A percentile compares a stretch with the other conserved stretches of the same genome.
Evolutionary conservation across 192 early-diverging fungal species (phyloP).

Genomic region (Phlyctochytrium arcticum): DNA sequence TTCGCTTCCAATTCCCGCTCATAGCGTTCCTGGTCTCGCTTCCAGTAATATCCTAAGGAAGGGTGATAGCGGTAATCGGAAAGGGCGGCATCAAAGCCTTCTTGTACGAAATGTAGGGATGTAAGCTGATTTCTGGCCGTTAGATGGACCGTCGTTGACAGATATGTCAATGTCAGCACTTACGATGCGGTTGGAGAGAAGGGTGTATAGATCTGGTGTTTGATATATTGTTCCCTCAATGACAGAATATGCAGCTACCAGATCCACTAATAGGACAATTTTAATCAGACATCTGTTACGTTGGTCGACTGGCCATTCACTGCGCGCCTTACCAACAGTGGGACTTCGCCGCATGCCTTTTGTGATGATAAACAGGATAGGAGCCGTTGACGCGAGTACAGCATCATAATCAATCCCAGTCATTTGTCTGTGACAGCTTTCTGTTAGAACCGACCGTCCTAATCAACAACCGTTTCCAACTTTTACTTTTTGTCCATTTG

Average conservation of each 20-base stretch:
- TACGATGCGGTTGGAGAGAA: constrained; percentile 43
- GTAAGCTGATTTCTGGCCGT: constrained; percentile 23
- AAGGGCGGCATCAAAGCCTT: constrained; percentile 21
- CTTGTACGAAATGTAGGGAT: constrained; percentile 34
- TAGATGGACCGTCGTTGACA: neutral
- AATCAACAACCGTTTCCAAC: too few species aligned
- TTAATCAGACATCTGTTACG: constrained; percentile 8
- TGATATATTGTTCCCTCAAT: constrained; percentile 53
- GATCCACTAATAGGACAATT: constrained; percentile 28
- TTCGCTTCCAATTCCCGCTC: neutral
- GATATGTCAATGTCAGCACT: neutral
- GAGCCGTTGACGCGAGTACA: neutral
- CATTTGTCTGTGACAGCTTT: constrained; percentile 21
- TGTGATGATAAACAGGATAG: constrained; percentile 38
- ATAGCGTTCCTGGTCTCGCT: constrained; percentile 23
- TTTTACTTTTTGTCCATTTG: constrained; percentile 24
- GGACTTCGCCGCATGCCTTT: constrained; percentile 23
- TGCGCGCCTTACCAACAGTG: neutral
- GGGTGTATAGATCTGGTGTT: constrained; percentile 37
- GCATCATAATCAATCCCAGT: constrained; percentile 17
- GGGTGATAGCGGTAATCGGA: constrained; percentile 32
- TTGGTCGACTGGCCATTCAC: neutral
- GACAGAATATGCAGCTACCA: constrained; percentile 45
- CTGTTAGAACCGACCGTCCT: too few species aligned
- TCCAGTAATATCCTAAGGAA: constrained; percentile 33